These are phyloP conservation scores for Cryptococcus depauperatus DNA, from an alignment of 1,284 basidiomycete genomes.

Conservation along the genomic window DNA sequence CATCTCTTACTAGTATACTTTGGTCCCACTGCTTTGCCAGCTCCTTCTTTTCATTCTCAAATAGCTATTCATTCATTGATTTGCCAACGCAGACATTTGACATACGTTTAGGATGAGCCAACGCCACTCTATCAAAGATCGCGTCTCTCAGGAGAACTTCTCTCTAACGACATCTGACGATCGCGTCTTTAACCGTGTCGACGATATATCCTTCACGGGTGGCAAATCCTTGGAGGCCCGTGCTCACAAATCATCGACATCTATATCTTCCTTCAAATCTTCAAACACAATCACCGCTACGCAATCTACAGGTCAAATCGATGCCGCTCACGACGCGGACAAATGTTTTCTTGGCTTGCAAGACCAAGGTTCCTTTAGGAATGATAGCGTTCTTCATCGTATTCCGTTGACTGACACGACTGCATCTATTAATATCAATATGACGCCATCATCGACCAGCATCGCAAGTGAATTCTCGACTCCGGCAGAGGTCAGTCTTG, in stretches of 20 bases:
- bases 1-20: no score
- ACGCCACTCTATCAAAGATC: no score
- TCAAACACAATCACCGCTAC: background rate
- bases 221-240: background rate
- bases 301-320: background rate
- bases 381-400: background rate
- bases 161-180: no score
- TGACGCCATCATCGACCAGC: slow-evolving; percentile 4
- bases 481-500: slow-evolving; percentile 16
- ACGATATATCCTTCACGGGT: background rate
- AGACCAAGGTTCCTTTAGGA: background rate
- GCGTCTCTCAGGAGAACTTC: no score
- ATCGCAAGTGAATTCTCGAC: slow-evolving; percentile 8
- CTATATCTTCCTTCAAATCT: background rate
- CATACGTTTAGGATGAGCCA: no score
- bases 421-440: background rate
- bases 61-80: no score
- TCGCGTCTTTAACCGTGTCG: background rate
- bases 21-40: no score
- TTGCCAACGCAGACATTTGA: no score
- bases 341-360: no score
- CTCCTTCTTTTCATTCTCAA: no score
- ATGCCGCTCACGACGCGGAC: background rate
- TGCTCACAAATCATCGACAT: background rate
- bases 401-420: background rate